phyloP scores from a whole-genome alignment of 768 basidiomycete species.

The Russula dissimulans region DNA sequence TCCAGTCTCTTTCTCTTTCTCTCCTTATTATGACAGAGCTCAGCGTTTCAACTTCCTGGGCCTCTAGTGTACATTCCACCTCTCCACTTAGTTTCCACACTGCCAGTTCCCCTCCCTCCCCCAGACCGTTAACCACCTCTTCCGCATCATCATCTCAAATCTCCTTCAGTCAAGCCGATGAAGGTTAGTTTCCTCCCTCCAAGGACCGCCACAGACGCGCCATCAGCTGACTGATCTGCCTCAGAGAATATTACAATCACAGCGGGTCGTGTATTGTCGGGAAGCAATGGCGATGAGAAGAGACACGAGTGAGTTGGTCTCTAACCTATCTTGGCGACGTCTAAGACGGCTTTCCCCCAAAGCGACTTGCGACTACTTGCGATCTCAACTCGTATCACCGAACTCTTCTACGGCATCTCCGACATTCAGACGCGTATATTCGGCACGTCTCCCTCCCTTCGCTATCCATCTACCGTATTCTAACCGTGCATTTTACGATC shows the following conservation, averaged over 20 bases:
- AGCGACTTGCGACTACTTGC: constrained; percentile 73
- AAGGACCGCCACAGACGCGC: not conserved
- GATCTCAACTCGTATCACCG: constrained; percentile 78
- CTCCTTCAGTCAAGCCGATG: constrained; percentile 50
- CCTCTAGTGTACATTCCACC: constrained; percentile 18
- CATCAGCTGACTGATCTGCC: constrained; percentile 12
- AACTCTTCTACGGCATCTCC: constrained; percentile 77
- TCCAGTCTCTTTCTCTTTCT: constrained; percentile 19
- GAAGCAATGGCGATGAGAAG: constrained; percentile 43
- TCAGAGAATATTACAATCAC: constrained; percentile 71
- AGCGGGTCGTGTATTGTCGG: constrained; percentile 37
- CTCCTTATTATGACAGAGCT: constrained; percentile 18
- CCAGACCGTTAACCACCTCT: constrained; percentile 19
- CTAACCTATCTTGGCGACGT: not conserved
- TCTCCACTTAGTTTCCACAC: constrained; percentile 25
- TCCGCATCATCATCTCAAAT: constrained; percentile 46
- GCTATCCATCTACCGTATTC: not conserved
- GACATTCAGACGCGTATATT: constrained; percentile 90
- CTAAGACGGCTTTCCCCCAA: not conserved
- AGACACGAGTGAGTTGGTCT: constrained; percentile 53
- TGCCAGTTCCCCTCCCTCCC: constrained; percentile 23
- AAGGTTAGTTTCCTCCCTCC: constrained; percentile 37
- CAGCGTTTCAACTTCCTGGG: constrained; percentile 8
- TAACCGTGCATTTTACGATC: not conserved
- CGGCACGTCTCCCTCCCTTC: constrained; percentile 37